Percentiles rank a stretch among this genome's conserved stretches.
phyloP scores from a whole-genome alignment of 1,284 basidiomycete species.

The Cutaneotrichosporon sp. region DNA sequence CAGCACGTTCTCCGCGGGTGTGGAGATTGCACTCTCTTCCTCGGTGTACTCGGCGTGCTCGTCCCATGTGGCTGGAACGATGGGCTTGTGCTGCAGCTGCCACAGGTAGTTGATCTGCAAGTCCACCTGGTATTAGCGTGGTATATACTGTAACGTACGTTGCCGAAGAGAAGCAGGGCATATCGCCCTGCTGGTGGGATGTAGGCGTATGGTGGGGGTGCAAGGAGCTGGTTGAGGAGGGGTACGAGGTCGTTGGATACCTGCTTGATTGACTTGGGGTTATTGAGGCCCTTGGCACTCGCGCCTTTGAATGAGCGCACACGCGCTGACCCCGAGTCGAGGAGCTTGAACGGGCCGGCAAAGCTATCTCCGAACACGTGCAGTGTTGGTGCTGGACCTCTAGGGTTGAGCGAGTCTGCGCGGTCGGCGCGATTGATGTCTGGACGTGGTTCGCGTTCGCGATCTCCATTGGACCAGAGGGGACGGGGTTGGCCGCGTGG shows the following conservation, averaged over 20 bases:
- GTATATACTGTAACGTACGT: slow-evolving; percentile 29
- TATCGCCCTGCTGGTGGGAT: slow-evolving; percentile 34
- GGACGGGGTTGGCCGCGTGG: neutral
- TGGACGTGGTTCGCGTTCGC: neutral
- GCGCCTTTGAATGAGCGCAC: slow-evolving; percentile 47
- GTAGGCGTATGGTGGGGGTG: slow-evolving; percentile 44
- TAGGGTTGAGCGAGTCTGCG: neutral
- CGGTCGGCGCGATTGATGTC: neutral
- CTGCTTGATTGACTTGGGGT: slow-evolving; percentile 47
- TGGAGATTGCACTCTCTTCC: neutral
- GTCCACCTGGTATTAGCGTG: slow-evolving; percentile 38
- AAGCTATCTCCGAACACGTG: slow-evolving; percentile 49
- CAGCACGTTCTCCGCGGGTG: slow-evolving; percentile 26
- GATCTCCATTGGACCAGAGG: neutral
- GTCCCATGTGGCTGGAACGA: slow-evolving; percentile 33
- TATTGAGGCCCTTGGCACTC: slow-evolving; percentile 32
- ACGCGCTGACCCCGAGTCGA: slow-evolving; percentile 33
- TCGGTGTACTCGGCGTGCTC: slow-evolving; percentile 5
- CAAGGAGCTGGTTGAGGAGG: slow-evolving; percentile 36
- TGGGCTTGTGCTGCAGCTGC: slow-evolving; percentile 45
- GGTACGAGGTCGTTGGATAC: slow-evolving; percentile 44
- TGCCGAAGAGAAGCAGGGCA: slow-evolving; percentile 46
- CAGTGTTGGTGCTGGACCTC: slow-evolving; percentile 21
- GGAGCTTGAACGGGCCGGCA: slow-evolving; percentile 46
- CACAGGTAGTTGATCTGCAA: slow-evolving; percentile 51